Base-by-base conservation (phyloP, 495 filamentous ascomycete genomes). In the Corynascus novoguineensis region DNA sequence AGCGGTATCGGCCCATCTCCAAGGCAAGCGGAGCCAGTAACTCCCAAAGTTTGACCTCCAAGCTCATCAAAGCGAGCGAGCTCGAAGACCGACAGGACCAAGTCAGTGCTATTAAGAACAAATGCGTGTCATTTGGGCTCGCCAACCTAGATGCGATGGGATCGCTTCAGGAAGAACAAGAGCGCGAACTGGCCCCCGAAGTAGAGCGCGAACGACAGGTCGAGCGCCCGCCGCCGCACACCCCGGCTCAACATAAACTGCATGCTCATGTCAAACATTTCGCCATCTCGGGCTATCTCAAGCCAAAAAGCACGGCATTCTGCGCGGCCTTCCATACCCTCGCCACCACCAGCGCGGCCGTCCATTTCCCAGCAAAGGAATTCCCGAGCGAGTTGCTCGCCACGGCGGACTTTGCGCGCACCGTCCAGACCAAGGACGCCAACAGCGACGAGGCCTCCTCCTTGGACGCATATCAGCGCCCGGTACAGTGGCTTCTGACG, bases 141-240 rank as follows among this genome's bases (percentile, higher is more conserved):
- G 34, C 37, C 37, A 2, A 19, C 17, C 37, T 17, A 15, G 15
- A 15, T 17, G 5, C n/a, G 7, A 17, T n/a, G 4, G 12, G 37
- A 14, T 6, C 19, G 55, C 69, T 87, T 3, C 73, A 85, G 14
- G 85, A 91, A 64, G 86, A 89, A 60, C 85, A 88, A 50, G 86
- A 89, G 64, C 75, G 86, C 0, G 84, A 90, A 59, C 71, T 89
- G 0, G 75, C 79, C 0, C 81, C 80, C 2, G 85, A 89, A 57
- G 73, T 81, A 25, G 80, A 88, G 59, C 69, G 73, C 38, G 83
- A 90, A 55, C 67, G 71, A 12, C 68, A 89, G 32, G 60, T 82
- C 1, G 63, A 86, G 57, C 63, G 71, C 3, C 82, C 86, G 4
- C 61, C 63, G 2, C 19, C 58, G 1, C 67, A 64, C 11, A 15